A percentile compares a stretch with the other conserved stretches of the same genome.
phyloP scores from a whole-genome alignment of 495 filamentous ascomycete genomes.

The Venustampulla echinocandica region DNA sequence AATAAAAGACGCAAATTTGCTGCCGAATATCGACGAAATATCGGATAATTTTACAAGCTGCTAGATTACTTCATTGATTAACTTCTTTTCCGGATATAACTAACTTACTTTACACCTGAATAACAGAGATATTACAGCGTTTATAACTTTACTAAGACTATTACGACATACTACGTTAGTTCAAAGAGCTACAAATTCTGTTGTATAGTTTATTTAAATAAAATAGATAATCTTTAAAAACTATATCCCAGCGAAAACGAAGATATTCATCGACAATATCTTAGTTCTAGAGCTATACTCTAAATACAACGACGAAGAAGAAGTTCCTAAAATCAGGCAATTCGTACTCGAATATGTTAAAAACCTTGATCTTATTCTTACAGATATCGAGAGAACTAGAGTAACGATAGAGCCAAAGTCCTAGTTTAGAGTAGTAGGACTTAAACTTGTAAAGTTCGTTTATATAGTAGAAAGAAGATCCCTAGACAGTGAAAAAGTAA shows the following conservation, averaged over 20 bases:
- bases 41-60: not conserved
- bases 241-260: not conserved
- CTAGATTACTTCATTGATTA: not conserved
- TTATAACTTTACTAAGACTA: slow-evolving; percentile 1
- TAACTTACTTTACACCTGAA: not conserved
- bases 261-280: not conserved
- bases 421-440: not conserved
- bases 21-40: not conserved
- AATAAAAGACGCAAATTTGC: not conserved
- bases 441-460: not conserved
- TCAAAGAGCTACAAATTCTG: slow-evolving; percentile 1
- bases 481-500: slow-evolving; percentile 1
- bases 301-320: not conserved
- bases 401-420: not conserved
- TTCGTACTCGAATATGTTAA: not conserved
- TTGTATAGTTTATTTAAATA: not conserved
- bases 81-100: slow-evolving; percentile 21
- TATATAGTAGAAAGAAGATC: not conserved
- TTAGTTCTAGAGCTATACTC: not conserved
- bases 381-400: not conserved
- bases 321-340: not conserved
- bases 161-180: not conserved
- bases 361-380: not conserved
- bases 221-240: not conserved
- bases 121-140: not conserved